phyloP scores from a whole-genome alignment of 106 monocot species.

The Phalaenopsis aphrodite region DNA sequence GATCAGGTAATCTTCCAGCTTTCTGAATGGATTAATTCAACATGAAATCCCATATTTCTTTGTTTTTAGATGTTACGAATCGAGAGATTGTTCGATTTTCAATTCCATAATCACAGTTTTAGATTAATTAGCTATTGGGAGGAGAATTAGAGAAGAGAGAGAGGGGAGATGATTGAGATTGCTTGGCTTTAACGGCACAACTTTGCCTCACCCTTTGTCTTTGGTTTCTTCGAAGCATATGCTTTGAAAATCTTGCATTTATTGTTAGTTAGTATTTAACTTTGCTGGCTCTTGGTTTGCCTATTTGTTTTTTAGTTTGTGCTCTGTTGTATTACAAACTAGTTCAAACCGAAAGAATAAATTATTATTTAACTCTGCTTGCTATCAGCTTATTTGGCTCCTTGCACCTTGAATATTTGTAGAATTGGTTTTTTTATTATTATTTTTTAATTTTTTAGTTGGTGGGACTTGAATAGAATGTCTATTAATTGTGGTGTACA shows the following conservation, averaged over 20 bases:
- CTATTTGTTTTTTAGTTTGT: neutral
- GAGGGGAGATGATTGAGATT: neutral
- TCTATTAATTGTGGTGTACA: neutral
- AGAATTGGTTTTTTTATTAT: no score
- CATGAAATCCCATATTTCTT: neutral
- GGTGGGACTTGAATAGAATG: no score
- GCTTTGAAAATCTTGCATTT: neutral
- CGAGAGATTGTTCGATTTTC: neutral
- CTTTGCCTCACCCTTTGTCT: neutral
- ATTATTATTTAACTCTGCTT: no score
- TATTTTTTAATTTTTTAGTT: no score
- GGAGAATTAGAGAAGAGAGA: neutral
- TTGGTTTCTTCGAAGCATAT: slow-evolving; percentile 1
- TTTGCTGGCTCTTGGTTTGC: neutral
- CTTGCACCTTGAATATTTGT: no score
- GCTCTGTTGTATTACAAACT: no score
- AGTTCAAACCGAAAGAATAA: no score
- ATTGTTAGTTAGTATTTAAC: neutral
- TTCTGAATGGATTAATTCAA: neutral
- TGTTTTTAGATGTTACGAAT: neutral
- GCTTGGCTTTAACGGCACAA: slow-evolving; percentile 14
- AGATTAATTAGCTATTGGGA: neutral
- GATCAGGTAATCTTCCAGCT: slow-evolving; percentile 36
- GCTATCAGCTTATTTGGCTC: no score
- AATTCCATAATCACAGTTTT: neutral